These are phyloP conservation scores for Paramyrothecium roridum DNA, from an alignment of 2,329 filamentous ascomycete species.

Conservation along the genomic window DNA sequence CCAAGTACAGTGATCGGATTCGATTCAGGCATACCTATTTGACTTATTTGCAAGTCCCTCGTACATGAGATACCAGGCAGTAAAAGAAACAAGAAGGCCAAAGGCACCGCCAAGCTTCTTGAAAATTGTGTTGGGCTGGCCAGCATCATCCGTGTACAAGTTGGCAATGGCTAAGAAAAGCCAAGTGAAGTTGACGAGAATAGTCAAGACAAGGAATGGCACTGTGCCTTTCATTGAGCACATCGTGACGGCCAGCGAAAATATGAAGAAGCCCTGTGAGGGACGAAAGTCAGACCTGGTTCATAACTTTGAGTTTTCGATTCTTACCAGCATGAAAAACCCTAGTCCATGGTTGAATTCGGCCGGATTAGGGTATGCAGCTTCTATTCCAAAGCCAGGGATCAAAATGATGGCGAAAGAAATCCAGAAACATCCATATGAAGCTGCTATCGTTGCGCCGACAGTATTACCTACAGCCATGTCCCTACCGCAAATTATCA, in stretches of 20 bases:
- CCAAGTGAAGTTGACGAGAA: constrained; percentile 2
- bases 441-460: not conserved
- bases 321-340: constrained; percentile 1
- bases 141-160: not conserved
- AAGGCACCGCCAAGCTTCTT: not conserved
- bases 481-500: not conserved
- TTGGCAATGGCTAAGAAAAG: constrained; percentile 1
- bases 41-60: not conserved
- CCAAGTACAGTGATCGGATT: not conserved
- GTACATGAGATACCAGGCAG: constrained; percentile 1
- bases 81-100: not conserved
- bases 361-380: not conserved
- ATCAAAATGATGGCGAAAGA: constrained; percentile 1
- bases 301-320: not conserved
- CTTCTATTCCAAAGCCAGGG: not conserved
- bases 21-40: not conserved
- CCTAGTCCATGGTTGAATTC: not conserved
- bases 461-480: not conserved
- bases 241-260: not conserved
- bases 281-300: not conserved
- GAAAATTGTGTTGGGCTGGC: not conserved
- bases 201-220: not conserved
- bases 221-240: not conserved
- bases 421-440: constrained; percentile 1
- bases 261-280: constrained; percentile 1